A percentile compares a stretch with the other conserved stretches of the same genome.
phyloP scores from a whole-genome alignment of 176 grass and related monocot genomes.

The Ensete ventricosum region DNA sequence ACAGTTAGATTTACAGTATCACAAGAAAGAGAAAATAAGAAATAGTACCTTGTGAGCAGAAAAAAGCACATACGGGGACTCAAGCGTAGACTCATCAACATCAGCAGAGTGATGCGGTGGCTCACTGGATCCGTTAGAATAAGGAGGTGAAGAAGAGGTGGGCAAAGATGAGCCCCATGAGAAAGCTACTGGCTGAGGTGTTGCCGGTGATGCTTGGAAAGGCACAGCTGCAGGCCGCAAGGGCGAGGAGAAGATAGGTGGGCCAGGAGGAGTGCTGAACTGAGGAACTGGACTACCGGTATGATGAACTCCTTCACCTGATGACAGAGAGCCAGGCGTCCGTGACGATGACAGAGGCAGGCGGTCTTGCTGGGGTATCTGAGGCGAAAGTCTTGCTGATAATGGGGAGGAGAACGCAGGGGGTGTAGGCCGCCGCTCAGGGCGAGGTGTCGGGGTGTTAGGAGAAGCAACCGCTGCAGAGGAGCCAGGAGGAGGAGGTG shows the following conservation, averaged over 20 bases:
- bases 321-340: background rate
- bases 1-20: background rate
- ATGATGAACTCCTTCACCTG: slow-evolving; percentile 6
- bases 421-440: slow-evolving; percentile 13
- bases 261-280: slow-evolving; percentile 81
- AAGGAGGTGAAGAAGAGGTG: slow-evolving; percentile 52
- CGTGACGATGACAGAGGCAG: background rate
- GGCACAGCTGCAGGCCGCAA: slow-evolving; percentile 67
- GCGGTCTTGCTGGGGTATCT: slow-evolving; percentile 11
- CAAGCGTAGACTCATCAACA: slow-evolving; percentile 36
- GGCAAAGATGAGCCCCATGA: slow-evolving; percentile 34
- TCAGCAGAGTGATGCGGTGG: slow-evolving; percentile 16
- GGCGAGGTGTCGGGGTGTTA: slow-evolving; percentile 5
- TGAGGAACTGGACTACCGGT: slow-evolving; percentile 24
- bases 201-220: slow-evolving; percentile 52
- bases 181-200: slow-evolving; percentile 44
- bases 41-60: slow-evolving; percentile 78
- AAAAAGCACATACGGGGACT: slow-evolving; percentile 77
- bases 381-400: slow-evolving; percentile 14
- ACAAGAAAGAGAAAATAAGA: too few species aligned
- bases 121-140: slow-evolving; percentile 55
- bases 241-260: slow-evolving; percentile 80
- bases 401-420: slow-evolving; percentile 11
- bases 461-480: slow-evolving; percentile 3
- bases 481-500: slow-evolving; percentile 11